Conservation (phyloP, 768 basidiomycete genomes). For the Astraeus odoratus region DNA sequence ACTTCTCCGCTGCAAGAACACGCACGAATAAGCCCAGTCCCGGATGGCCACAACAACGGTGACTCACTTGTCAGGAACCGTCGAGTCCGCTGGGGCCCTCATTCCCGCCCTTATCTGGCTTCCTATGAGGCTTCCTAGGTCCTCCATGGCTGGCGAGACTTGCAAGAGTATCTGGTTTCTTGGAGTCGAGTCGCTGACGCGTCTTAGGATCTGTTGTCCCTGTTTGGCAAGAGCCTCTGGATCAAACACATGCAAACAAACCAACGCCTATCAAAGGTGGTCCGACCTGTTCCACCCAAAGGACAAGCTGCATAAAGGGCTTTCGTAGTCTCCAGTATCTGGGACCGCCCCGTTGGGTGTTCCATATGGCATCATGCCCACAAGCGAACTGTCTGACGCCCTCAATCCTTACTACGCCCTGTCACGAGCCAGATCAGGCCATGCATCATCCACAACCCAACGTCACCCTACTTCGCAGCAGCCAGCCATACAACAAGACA, state of each 20-base stretch:
- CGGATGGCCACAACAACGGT: slow-evolving; percentile 1
- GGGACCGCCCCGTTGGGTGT: background rate
- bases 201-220: slow-evolving; percentile 22
- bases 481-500: slow-evolving; percentile 36
- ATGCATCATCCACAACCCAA: slow-evolving; percentile 5
- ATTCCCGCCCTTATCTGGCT: slow-evolving; percentile 38
- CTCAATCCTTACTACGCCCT: slow-evolving; percentile 63
- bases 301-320: no score
- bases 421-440: slow-evolving; percentile 27
- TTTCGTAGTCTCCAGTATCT: no score
- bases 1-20: slow-evolving; percentile 67
- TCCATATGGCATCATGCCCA: slow-evolving; percentile 36
- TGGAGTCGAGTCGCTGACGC: slow-evolving; percentile 30
- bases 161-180: background rate
- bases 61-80: slow-evolving; percentile 71
- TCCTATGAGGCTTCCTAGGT: slow-evolving; percentile 53
- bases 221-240: slow-evolving; percentile 20
- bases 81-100: slow-evolving; percentile 38
- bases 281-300: no score
- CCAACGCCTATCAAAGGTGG: background rate
- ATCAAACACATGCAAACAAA: slow-evolving; percentile 28
- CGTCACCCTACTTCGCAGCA: slow-evolving; percentile 22
- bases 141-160: slow-evolving; percentile 16
- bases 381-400: slow-evolving; percentile 73
- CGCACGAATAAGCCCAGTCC: slow-evolving; percentile 1